Evolutionary conservation across 179 eudicot species (phyloP), one percentile per base, ranked within the genome.

Genomic region (Actinidia arguta): DNA sequence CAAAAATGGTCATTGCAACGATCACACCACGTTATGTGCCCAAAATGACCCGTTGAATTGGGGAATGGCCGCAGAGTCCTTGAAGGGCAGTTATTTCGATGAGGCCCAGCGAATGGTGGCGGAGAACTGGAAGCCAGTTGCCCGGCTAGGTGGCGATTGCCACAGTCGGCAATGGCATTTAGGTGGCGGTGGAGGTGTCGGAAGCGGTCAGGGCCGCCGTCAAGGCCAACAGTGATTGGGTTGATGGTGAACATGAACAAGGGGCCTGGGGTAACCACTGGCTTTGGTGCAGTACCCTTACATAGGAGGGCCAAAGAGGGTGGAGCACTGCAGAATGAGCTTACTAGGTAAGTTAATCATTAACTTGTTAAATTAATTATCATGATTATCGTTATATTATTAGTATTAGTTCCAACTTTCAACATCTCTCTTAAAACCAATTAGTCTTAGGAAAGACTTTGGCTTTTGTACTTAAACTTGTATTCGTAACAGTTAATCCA

Each of bases 201-300:
- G 94, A 89, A 77, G 73, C 85, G 0, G 85, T 94, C 5, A 62
- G 92, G 48, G 92, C 83, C 0, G 90, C 93, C 0, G 98, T 94
- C 6, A 85, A 86, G 84, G 94, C 95, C 18, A 94, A 96, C 31
- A 92, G 96, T 71, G 93, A 90, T 72, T 94, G 98, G 98, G 96
- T n/a, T 94, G 25, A 89, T 92, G 95, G 94, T 92, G 6, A 90
- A 94, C 64, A 89, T 93, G 95, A 82, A 73, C 22, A 92, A 88
- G 76, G 98, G 94, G 31, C 87, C 91, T 79, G 97, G 97, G 58
- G 92, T 93, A 4, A 93, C 97, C 0, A 93, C 97, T 39, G 97
- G 94, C 0, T 94, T 94, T 83, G 98, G 98, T 36, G 93, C 98
- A 6, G 92, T n/a, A n/a, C n/a, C 98, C 5, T 94, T 96, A 24